Evolutionary conservation across 306 rosid genomes (phyloP).

Genomic region (Lathyrus oleraceus): DNA sequence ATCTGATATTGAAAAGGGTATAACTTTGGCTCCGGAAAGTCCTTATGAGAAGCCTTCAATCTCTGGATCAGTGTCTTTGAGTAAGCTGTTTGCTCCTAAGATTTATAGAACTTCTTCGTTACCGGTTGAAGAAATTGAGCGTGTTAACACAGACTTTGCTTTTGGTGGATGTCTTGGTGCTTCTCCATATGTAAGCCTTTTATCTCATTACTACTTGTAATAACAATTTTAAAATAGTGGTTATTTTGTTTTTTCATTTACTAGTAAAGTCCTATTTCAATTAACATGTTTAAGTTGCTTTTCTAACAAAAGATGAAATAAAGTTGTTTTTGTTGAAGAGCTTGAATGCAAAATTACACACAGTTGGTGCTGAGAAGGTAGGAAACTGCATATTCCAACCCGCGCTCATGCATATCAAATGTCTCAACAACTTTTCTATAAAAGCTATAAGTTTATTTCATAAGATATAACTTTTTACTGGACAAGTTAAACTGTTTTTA

Average conservation of each 20-base stretch:
- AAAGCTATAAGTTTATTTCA: background rate
- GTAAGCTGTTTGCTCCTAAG: constrained; percentile 70
- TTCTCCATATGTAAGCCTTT: constrained; percentile 60
- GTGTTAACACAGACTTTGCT: constrained; percentile 53
- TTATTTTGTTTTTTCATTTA: background rate
- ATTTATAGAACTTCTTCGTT: constrained; percentile 83
- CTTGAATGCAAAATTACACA: no score
- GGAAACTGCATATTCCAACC: no score
- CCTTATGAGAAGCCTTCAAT: constrained; percentile 60
- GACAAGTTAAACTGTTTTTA: no score
- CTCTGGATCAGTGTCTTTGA: constrained; percentile 71
- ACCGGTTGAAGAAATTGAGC: constrained; percentile 75
- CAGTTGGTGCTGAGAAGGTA: no score
- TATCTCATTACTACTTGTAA: background rate
- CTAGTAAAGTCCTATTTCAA: background rate
- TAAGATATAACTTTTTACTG: background rate
- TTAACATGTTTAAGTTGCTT: background rate
- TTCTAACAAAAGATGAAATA: background rate
- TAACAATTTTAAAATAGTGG: background rate
- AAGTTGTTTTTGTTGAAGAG: background rate
- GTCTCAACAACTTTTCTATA: no score
- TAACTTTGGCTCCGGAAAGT: constrained; percentile 48
- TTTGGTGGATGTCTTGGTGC: constrained; percentile 56
- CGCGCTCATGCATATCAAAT: no score
- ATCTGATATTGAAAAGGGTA: constrained; percentile 63